phyloP scores from a whole-genome alignment of 768 basidiomycete species.

The Suillus subalutaceus region DNA sequence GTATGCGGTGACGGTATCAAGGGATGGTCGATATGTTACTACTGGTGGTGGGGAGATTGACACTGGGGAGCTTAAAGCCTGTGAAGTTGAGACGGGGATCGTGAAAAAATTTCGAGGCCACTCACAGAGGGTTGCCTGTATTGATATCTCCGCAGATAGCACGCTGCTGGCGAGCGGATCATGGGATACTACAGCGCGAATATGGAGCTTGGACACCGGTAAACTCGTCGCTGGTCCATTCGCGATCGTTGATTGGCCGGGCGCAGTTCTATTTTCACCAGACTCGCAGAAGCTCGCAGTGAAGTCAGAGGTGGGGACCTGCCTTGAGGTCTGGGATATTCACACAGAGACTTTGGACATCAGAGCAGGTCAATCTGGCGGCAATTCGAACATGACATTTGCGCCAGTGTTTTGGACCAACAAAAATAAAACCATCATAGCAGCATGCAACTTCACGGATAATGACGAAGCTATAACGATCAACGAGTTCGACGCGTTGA shows the following conservation, averaged over 20 bases:
- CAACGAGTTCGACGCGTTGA: not conserved
- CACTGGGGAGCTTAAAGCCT: not conserved
- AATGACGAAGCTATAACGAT: not conserved
- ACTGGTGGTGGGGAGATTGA: not conserved
- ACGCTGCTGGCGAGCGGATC: not conserved
- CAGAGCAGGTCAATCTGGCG: not conserved
- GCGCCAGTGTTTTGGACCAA: not conserved
- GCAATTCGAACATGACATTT: not conserved
- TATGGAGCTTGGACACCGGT: not conserved
- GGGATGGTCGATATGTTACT: not conserved
- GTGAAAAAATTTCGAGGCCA: not conserved
- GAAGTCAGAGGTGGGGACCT: not conserved
- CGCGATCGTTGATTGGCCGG: not conserved
- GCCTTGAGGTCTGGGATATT: not conserved
- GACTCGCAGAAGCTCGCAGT: slow-evolving; percentile 3
- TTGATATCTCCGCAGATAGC: not conserved
- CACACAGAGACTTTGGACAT: not conserved
- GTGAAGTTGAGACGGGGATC: not conserved
- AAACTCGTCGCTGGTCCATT: not conserved
- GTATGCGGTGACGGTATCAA: not conserved
- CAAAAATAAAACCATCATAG: not conserved
- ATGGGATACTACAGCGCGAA: not conserved
- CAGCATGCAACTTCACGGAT: not conserved
- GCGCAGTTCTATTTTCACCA: not conserved
- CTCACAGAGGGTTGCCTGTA: not conserved